phyloP scores from a whole-genome alignment of 768 basidiomycete species.

The Rhodosporidiobolus odoratus region DNA sequence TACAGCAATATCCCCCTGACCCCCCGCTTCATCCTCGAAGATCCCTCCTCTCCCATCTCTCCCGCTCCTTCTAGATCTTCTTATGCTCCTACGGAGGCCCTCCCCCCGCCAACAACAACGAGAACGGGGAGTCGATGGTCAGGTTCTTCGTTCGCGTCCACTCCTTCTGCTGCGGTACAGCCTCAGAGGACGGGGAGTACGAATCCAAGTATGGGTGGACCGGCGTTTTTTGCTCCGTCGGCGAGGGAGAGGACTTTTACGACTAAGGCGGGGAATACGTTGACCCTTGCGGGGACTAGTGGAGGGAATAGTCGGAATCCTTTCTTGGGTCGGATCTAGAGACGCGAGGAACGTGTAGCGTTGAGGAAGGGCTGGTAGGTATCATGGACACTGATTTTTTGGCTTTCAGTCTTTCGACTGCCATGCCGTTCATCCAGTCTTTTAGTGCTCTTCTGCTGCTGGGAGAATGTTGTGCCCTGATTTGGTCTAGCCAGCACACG shows the following conservation, averaged over 20 bases:
- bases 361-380: too few relatives aligned
- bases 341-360: too few relatives aligned
- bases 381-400: too few relatives aligned
- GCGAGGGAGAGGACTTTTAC: constrained; percentile 5
- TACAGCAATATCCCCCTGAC: constrained; percentile 9
- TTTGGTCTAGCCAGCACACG: too few relatives aligned
- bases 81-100: constrained; percentile 1
- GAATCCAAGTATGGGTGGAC: not conserved
- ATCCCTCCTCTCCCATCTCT: constrained; percentile 20
- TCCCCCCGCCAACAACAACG: not conserved
- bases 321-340: constrained; percentile 11
- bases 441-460: too few relatives aligned
- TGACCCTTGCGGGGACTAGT: constrained; percentile 1
- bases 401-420: too few relatives aligned
- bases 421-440: too few relatives aligned
- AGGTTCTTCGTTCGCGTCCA: not conserved
- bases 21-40: constrained; percentile 24
- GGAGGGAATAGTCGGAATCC: constrained; percentile 7
- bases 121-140: not conserved
- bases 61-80: constrained; percentile 11
- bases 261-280: constrained; percentile 28
- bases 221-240: not conserved
- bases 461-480: too few relatives aligned
- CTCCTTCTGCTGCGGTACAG: not conserved
- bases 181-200: not conserved